Conservation (phyloP, 2,329 filamentous ascomycete species). For the Beauveria caledonica region DNA sequence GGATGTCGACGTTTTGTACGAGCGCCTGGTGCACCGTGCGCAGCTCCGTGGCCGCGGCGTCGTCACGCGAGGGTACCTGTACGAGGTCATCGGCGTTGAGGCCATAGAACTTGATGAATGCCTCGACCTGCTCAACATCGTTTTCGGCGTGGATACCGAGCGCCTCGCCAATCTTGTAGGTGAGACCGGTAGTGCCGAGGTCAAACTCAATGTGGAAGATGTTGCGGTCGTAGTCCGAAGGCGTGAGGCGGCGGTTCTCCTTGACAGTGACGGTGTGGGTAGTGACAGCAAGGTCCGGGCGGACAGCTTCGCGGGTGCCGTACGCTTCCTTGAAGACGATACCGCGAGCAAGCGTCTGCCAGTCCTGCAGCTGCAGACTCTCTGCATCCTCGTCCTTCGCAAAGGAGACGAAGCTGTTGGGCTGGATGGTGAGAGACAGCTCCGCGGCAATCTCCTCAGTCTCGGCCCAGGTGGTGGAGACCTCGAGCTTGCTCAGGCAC, state of each 20-base stretch:
- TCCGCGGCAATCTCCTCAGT: constrained; percentile 44
- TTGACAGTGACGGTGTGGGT: constrained; percentile 84
- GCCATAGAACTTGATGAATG: constrained; percentile 87
- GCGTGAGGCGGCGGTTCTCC: constrained; percentile 91
- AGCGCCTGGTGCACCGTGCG: constrained; percentile 90
- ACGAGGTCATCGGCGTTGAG: constrained; percentile 76
- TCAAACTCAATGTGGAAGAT: constrained; percentile 99
- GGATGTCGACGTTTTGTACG: constrained; percentile 89
- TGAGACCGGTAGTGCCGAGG: constrained; percentile 81
- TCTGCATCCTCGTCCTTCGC: constrained; percentile 68
- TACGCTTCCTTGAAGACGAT: constrained; percentile 94
- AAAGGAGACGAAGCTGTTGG: constrained; percentile 77
- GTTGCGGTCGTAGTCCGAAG: constrained; percentile 84
- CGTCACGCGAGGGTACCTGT: constrained; percentile 83
- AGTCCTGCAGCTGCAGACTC: constrained; percentile 57
- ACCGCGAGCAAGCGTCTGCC: constrained; percentile 79
- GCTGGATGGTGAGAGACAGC: constrained; percentile 54
- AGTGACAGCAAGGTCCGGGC: constrained; percentile 79
- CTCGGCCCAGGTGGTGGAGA: constrained; percentile 74
- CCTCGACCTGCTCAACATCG: constrained; percentile 64
- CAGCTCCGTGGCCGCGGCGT: constrained; percentile 65
- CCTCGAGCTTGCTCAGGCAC: constrained; percentile 63
- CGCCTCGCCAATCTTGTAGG: constrained; percentile 94
- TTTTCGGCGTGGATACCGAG: constrained; percentile 96
- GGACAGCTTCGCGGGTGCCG: constrained; percentile 61